phyloP scores from a whole-genome alignment of 495 filamentous ascomycete genomes.

The Trichocladium antarcticum region DNA sequence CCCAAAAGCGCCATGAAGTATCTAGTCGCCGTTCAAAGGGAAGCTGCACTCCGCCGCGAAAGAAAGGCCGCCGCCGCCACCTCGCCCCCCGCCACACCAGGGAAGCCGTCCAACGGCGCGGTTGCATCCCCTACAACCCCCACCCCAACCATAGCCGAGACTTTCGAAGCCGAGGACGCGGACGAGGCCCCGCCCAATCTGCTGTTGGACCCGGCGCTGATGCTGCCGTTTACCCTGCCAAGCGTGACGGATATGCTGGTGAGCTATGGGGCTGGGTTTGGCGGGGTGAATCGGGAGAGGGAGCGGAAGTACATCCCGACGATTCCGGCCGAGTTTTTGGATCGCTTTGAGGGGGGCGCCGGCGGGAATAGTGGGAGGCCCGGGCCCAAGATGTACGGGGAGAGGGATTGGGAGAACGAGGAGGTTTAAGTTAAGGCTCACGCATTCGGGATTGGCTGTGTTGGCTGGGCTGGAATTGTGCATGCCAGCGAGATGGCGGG shows the following conservation, averaged over 20 bases:
- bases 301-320: slow-evolving; percentile 95
- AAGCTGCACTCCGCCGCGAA: slow-evolving; percentile 47
- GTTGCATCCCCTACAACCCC: not conserved
- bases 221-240: slow-evolving; percentile 87
- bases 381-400: slow-evolving; percentile 33
- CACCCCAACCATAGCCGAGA: not conserved
- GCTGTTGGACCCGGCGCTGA: slow-evolving; percentile 77
- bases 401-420: slow-evolving; percentile 43
- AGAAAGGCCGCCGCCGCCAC: slow-evolving; percentile 24
- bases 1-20: slow-evolving; percentile 80
- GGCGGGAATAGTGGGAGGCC: slow-evolving; percentile 16
- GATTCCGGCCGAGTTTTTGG: slow-evolving; percentile 85
- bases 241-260: slow-evolving; percentile 97
- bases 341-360: slow-evolving; percentile 62
- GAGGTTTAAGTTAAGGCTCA: slow-evolving; percentile 12
- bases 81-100: slow-evolving; percentile 25
- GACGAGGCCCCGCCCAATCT: slow-evolving; percentile 55
- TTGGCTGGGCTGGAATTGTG: too few species aligned
- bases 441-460: too few species aligned
- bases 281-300: slow-evolving; percentile 80
- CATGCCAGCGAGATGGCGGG: too few species aligned
- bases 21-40: slow-evolving; percentile 67
- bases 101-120: slow-evolving; percentile 9
- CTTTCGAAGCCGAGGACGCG: slow-evolving; percentile 37
- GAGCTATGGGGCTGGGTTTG: slow-evolving; percentile 87